Conservation (phyloP, 192 early-diverging fungal species). For the Chytriomyces hyalinus region DNA sequence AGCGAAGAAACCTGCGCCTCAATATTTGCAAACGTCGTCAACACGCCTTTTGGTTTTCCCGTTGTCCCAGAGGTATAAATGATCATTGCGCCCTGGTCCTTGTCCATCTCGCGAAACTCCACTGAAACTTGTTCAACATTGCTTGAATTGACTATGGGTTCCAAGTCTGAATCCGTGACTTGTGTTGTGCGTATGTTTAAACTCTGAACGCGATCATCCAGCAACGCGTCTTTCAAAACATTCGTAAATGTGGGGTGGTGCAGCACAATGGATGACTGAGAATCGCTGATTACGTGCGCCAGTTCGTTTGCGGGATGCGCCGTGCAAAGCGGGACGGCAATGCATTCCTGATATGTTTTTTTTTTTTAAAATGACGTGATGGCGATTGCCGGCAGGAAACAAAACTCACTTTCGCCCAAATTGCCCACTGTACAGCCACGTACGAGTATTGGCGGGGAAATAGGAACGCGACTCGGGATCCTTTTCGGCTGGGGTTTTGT, state of each 20-base stretch:
- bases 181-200: not conserved
- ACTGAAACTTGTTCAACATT: not conserved
- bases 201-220: not conserved
- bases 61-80: constrained; percentile 72
- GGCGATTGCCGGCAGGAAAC: no score
- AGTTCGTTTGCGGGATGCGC: constrained; percentile 79
- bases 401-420: constrained; percentile 60
- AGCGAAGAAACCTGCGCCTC: constrained; percentile 71
- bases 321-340: constrained; percentile 80
- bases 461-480: constrained; percentile 42
- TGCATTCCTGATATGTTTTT: constrained; percentile 52
- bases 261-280: constrained; percentile 65
- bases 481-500: not conserved
- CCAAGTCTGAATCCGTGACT: not conserved
- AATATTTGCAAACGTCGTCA: constrained; percentile 71
- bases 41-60: constrained; percentile 84
- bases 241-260: constrained; percentile 60
- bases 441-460: constrained; percentile 39
- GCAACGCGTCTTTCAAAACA: constrained; percentile 32
- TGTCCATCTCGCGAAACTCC: constrained; percentile 40
- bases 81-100: constrained; percentile 64
- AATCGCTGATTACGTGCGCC: constrained; percentile 74
- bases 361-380: no score
- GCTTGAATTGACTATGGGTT: no score
- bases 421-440: constrained; percentile 39